Evolutionary conservation across 1,284 basidiomycete genomes (phyloP), one percentile per base, ranked within the genome.

Genomic region (Puccinia coronata): DNA sequence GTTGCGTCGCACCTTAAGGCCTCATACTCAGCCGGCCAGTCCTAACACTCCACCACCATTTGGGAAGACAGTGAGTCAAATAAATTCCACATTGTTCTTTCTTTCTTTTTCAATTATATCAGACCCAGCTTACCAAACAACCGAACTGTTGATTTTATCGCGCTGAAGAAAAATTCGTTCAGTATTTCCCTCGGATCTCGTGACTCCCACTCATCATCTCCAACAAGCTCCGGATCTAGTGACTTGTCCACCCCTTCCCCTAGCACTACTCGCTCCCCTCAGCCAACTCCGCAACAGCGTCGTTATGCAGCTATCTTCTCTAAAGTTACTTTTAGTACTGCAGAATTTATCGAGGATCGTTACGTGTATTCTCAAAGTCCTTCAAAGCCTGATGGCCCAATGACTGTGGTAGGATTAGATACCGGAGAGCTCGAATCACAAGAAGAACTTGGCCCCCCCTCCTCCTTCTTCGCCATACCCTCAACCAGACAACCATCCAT

Each of bases 281-380:
- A 57, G 36, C 34, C 71, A 25, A 73, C 36, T 36, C 34, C 53
- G 11, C 53, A 55, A 43, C 51, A 73, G 39, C 71, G 71, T 39
- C 51, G 71, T 4, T 57, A 73, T 41, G 71, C 71, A 23, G 49
- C 71, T 4, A 25, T 55, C 28, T 73, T 73, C 51, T 73, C 71
- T 4, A 73, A 73, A 25, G 59, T 73, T 12, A 73, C 53, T 36
- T 73, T 55, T 16, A 55, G 71, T 28, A 57, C 71, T 1, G 36
- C 49, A 2, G 53, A 73, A 25, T 73, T 55, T 31, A 57, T 73
- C n/a, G 71, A 73, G 53, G 71, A 73, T 28, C 51, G 71, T 23
- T 55, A 73, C 20, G 34, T 73, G 23, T 73, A 73, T 57, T 73
- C 71, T 23, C 47, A 73, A 2, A 73, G 53, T 47, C 71, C 70